Conservation (phyloP, 352 stramenopile genomes). For the Phytophthora cactorum region DNA sequence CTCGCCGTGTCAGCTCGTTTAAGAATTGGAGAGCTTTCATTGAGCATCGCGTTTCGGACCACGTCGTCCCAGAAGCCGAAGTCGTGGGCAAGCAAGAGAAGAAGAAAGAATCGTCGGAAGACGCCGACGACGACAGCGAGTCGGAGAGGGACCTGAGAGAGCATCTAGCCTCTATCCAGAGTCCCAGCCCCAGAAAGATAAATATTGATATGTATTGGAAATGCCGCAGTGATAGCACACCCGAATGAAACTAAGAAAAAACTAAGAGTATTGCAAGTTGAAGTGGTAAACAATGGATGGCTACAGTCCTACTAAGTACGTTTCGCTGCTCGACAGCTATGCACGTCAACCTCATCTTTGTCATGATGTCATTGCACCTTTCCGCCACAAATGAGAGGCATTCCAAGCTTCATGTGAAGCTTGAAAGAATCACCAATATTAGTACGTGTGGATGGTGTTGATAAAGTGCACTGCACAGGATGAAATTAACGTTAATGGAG, state of each 20-base stretch:
- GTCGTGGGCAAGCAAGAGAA: neutral
- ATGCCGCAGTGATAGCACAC: neutral
- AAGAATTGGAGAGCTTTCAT: conserved; percentile 8
- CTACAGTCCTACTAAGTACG: conserved; percentile 19
- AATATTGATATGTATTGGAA: neutral
- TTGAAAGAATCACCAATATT: too few species aligned
- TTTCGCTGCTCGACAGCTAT: conserved; percentile 23
- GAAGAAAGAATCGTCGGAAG: conserved; percentile 1
- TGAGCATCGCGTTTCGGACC: conserved; percentile 3
- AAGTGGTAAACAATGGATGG: conserved; percentile 10
- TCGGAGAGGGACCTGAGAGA: conserved; percentile 39
- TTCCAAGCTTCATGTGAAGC: too few species aligned
- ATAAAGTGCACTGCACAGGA: conserved; percentile 14
- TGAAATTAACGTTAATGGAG: conserved; percentile 36
- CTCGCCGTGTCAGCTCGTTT: conserved; percentile 20
- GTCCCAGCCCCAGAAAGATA: conserved; percentile 21
- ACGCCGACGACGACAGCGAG: conserved; percentile 35
- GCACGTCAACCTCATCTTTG: neutral
- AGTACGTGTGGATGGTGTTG: conserved; percentile 3
- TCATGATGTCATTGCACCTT: conserved; percentile 2
- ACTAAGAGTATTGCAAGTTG: conserved; percentile 7
- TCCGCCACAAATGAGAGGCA: neutral
- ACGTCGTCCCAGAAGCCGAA: conserved; percentile 10
- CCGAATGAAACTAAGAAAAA: neutral
- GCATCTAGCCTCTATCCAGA: conserved; percentile 60